Evolutionary conservation across 306 rosid species (phyloP).

Genomic region (Vigna unguiculata): DNA sequence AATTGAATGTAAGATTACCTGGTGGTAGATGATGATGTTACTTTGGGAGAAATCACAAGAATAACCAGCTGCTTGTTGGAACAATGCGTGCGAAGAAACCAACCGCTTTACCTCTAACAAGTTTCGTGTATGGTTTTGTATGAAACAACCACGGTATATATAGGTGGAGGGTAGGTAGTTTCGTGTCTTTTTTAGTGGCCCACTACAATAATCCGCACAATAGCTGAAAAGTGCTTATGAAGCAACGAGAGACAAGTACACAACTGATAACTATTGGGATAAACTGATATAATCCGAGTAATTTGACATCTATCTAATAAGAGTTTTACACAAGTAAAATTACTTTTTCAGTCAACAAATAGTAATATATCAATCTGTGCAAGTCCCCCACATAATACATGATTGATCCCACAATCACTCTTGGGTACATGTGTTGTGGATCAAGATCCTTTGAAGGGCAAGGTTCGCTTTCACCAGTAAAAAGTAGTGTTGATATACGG

Average conservation of each 20-base stretch:
- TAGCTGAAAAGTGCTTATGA: neutral
- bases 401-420: neutral
- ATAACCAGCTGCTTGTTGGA: constrained; percentile 29
- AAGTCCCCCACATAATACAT: constrained; percentile 15
- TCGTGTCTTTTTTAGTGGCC: neutral
- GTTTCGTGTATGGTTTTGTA: constrained; percentile 18
- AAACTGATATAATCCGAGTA: constrained; percentile 4
- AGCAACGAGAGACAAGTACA: neutral
- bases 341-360: constrained; percentile 3
- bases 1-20: constrained; percentile 24
- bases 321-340: neutral
- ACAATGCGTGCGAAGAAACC: constrained; percentile 10
- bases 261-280: constrained; percentile 27
- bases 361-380: constrained; percentile 17
- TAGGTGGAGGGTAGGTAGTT: neutral
- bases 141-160: constrained; percentile 6
- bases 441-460: constrained; percentile 24
- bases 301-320: constrained; percentile 12
- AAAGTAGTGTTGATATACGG: neutral
- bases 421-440: neutral
- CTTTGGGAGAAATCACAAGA: constrained; percentile 17
- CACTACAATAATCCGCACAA: constrained; percentile 10
- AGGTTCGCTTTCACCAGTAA: neutral
- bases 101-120: neutral
- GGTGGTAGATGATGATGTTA: constrained; percentile 16